phyloP scores from a whole-genome alignment of 2,329 filamentous ascomycete species.

The Fusarium keratoplasticum region DNA sequence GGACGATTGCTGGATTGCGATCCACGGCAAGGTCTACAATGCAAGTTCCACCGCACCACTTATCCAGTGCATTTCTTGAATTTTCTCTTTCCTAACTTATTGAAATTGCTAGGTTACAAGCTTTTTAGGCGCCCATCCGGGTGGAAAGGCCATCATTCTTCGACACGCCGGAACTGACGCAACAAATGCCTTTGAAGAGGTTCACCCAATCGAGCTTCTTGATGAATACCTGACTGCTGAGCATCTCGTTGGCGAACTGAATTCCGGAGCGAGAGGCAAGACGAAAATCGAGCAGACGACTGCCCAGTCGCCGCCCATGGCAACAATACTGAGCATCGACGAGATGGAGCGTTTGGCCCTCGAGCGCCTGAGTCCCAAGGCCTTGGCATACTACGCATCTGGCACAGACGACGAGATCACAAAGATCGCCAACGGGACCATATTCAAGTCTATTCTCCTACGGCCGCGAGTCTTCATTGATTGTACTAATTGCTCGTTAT shows the following conservation, averaged over 20 bases:
- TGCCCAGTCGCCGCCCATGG: background rate
- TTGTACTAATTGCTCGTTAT: constrained; percentile 76
- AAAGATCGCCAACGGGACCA: constrained; percentile 79
- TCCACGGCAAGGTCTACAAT: constrained; percentile 15
- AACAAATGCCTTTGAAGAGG: constrained; percentile 12
- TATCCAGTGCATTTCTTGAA: background rate
- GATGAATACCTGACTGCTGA: constrained; percentile 12
- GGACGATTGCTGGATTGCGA: constrained; percentile 14
- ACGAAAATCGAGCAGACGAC: background rate
- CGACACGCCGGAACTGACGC: constrained; percentile 21
- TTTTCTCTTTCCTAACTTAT: background rate
- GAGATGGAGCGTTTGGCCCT: constrained; percentile 16
- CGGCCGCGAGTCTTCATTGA: constrained; percentile 86
- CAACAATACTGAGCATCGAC: constrained; percentile 13
- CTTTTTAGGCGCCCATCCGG: constrained; percentile 12
- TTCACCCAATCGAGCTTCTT: constrained; percentile 18
- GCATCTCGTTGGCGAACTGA: constrained; percentile 5
- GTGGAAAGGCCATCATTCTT: constrained; percentile 20
- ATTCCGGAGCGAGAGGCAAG: background rate
- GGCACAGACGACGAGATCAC: constrained; percentile 80
- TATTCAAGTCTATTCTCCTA: constrained; percentile 81
- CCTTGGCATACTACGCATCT: constrained; percentile 80
- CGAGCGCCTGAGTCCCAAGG: constrained; percentile 12
- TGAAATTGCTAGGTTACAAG: background rate
- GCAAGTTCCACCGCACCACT: background rate